Percentiles rank a stretch among this genome's conserved stretches.
phyloP scores from a whole-genome alignment of 352 stramenopile genomes.

The Hyaloperonospora arabidopsidis region DNA sequence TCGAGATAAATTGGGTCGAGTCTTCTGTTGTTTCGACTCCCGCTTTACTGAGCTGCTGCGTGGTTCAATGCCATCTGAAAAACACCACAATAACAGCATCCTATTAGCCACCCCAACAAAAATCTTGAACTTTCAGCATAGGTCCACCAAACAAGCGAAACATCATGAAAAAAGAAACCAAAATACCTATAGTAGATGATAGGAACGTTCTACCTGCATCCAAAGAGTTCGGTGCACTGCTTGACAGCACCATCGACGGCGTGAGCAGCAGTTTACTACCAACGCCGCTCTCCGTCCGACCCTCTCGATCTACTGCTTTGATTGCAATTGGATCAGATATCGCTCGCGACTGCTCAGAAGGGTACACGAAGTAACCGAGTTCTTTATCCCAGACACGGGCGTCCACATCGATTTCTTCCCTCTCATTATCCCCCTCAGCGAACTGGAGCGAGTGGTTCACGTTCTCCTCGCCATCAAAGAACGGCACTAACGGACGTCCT shows the following conservation, averaged over 20 bases:
- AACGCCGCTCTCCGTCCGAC: constrained; percentile 19
- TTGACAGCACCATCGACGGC: constrained; percentile 71
- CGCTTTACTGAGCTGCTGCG: constrained; percentile 50
- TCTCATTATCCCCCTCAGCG: constrained; percentile 27
- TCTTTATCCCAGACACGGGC: constrained; percentile 80
- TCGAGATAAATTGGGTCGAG: constrained; percentile 35
- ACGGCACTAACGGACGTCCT: constrained; percentile 63
- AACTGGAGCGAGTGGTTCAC: constrained; percentile 56
- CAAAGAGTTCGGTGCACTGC: constrained; percentile 37
- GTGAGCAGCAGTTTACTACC: constrained; percentile 53
- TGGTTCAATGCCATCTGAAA: constrained; percentile 14
- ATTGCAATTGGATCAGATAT: constrained; percentile 12
- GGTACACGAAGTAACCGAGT: constrained; percentile 81
- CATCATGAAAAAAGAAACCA: constrained; percentile 9
- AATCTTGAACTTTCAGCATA: constrained; percentile 16
- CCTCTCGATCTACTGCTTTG: constrained; percentile 12
- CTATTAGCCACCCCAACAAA: constrained; percentile 7
- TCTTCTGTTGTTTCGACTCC: constrained; percentile 34
- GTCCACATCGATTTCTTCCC: constrained; percentile 65
- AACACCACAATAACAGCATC: constrained; percentile 15
- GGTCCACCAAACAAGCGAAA: constrained; percentile 9
- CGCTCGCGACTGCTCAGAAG: constrained; percentile 29
- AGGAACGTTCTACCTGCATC: constrained; percentile 12
- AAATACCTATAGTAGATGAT: constrained; percentile 19
- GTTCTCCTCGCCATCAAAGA: constrained; percentile 67